phyloP scores from a whole-genome alignment of 371 early-diverging fungal species.

The Mucor ambiguus region DNA sequence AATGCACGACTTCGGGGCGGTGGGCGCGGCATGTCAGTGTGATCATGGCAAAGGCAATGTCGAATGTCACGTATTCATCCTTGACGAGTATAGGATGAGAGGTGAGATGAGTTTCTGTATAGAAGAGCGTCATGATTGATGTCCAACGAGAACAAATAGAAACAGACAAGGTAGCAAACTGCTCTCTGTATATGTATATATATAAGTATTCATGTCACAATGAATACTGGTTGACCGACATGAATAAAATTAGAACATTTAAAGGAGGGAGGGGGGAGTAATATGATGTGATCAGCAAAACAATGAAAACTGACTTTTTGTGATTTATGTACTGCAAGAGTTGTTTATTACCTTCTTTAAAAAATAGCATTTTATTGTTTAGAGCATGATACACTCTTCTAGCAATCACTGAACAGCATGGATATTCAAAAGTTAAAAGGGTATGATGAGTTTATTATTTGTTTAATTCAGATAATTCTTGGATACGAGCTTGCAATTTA shows the following conservation, averaged over 20 bases:
- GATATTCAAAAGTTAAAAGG: background rate
- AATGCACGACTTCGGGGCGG: conserved; percentile 13
- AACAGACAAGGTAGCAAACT: background rate
- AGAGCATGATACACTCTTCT: too few relatives aligned
- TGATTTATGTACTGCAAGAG: background rate
- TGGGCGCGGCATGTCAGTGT: conserved; percentile 14
- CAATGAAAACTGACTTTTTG: background rate
- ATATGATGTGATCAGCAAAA: background rate
- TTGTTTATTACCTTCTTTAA: background rate
- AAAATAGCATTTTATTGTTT: background rate
- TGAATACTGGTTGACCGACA: background rate
- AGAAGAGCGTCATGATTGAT: conserved; percentile 23
- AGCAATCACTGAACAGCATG: too few relatives aligned
- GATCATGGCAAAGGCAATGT: conserved; percentile 10
- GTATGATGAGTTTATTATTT: conserved; percentile 9
- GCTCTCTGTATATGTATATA: too few relatives aligned
- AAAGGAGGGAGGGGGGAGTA: background rate
- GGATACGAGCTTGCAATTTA: conserved; percentile 69
- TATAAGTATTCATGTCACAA: background rate
- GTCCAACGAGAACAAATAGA: background rate
- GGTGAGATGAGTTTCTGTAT: conserved; percentile 23
- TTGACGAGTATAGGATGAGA: conserved; percentile 10
- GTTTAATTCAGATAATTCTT: conserved; percentile 52
- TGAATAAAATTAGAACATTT: background rate
- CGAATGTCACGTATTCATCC: conserved; percentile 7